Evolutionary conservation across 2,329 filamentous ascomycete species (phyloP), one percentile per base, ranked within the genome.

Genomic region (Nigrospora osmanthi): DNA sequence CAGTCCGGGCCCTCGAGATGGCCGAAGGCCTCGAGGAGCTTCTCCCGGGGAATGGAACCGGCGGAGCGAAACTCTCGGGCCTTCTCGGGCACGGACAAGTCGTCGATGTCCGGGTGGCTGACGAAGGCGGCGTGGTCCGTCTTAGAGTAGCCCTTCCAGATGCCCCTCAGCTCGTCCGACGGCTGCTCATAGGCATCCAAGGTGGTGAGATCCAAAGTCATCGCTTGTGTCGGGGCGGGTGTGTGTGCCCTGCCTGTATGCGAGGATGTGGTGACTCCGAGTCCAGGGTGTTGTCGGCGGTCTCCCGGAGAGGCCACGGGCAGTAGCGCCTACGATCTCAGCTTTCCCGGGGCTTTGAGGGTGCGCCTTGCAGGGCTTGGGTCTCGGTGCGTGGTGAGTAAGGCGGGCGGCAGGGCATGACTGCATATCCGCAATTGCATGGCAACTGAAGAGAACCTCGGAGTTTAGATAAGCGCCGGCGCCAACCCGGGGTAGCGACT

Each of bases 101-200:
- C 76, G 43, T 80, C 72, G 50, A 87, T 75, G 14, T 75, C 70
- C 16, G 73, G 65, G 51, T 81, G 75, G 11, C 67, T 53, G 7
- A 71, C 55, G n/a, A 86, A 62, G 2, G 71, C 69, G 9, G 65
- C 55, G 3, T 73, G 63, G 0, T 81, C 75, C 34, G 79, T 71
- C 51, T 77, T 83, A 19, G 84, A 80, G 54, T 84, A 88, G 36
- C 68, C 68, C 63, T 95, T 95, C 78, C 89, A 96, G 44, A 81
- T 68, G 38, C 75, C 68, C 49, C 83, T 81, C 52, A 96, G 71
- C 41, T 71, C 64, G 12, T 82, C 78, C 3, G 89, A 87, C 2
- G 89, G 87, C 54, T 83, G 81, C 62, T 89, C 81, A 61, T 91
- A 80, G 28, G 89, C 83, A 64, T 95, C 85, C 3, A 90, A 69